A percentile compares a stretch with the other conserved stretches of the same genome.
Conservation (phyloP, 768 basidiomycete species). For the Pleurotus salmoneostramineus region DNA sequence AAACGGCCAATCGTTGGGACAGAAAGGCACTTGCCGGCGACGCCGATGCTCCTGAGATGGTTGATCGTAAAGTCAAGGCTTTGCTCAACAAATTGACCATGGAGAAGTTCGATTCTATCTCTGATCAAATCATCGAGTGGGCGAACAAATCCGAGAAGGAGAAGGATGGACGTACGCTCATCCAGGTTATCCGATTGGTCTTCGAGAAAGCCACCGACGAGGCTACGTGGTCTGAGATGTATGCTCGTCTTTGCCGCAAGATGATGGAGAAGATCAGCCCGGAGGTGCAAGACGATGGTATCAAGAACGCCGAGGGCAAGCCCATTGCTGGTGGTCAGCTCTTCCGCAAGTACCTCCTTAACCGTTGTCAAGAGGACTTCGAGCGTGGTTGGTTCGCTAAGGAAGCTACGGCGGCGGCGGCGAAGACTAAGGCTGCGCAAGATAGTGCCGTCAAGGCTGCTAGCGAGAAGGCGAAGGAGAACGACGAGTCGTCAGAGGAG, state of each 20-base stretch:
- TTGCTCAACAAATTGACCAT: conserved; percentile 95
- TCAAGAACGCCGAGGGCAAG: conserved; percentile 76
- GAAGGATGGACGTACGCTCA: conserved; percentile 90
- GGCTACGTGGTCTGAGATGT: conserved; percentile 95
- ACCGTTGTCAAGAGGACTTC: conserved; percentile 97
- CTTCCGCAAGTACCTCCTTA: conserved; percentile 95
- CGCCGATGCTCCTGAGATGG: conserved; percentile 73
- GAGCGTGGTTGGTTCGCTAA: conserved; percentile 93
- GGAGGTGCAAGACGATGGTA: conserved; percentile 85
- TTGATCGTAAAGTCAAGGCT: conserved; percentile 90
- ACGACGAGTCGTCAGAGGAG: conserved; percentile 47
- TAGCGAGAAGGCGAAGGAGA: conserved; percentile 42
- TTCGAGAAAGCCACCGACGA: conserved; percentile 99
- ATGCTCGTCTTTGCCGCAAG: conserved; percentile 90
- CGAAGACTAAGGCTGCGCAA: conserved; percentile 79
- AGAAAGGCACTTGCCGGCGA: conserved; percentile 47
- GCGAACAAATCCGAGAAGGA: conserved; percentile 92
- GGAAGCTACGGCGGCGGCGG: conserved; percentile 83
- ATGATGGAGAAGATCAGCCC: conserved; percentile 93
- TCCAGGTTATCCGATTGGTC: conserved; percentile 92
- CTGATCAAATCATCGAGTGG: conserved; percentile 92
- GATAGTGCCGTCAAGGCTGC: conserved; percentile 77
- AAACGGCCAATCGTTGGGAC: conserved; percentile 84
- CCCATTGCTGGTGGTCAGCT: conserved; percentile 91
- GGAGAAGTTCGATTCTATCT: conserved; percentile 95